Evolutionary conservation across 176 grass and related monocot species (phyloP).

Genomic region (Thinopyrum elongatum): DNA sequence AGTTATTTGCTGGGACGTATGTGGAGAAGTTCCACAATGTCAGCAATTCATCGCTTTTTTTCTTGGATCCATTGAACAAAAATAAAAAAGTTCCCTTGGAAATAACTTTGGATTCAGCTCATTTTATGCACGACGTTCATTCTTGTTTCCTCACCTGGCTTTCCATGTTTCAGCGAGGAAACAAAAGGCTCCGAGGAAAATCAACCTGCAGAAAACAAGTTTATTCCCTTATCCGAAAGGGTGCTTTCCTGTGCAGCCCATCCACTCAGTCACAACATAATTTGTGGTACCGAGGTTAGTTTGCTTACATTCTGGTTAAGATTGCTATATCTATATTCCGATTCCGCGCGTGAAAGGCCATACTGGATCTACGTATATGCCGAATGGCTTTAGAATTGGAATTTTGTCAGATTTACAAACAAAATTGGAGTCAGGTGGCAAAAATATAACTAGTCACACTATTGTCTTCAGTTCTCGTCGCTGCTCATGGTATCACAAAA

Average conservation of each 20-base stretch:
- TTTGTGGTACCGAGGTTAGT: constrained; percentile 80
- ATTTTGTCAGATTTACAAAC: background rate
- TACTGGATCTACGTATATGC: background rate
- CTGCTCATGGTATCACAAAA: constrained; percentile 76
- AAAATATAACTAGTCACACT: constrained; percentile 34
- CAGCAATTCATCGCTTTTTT: background rate
- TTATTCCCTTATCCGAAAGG: constrained; percentile 63
- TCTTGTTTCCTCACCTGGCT: constrained; percentile 12
- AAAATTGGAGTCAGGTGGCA: constrained; percentile 9
- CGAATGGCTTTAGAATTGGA: background rate
- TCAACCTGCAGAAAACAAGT: constrained; percentile 54
- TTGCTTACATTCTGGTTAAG: constrained; percentile 9
- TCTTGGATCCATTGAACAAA: background rate
- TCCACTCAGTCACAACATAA: constrained; percentile 57
- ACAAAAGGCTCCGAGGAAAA: constrained; percentile 26
- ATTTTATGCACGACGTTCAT: background rate
- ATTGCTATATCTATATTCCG: background rate
- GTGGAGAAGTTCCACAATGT: constrained; percentile 4
- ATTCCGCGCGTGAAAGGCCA: background rate
- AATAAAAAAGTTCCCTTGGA: background rate
- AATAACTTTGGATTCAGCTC: background rate
- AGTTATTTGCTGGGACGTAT: background rate
- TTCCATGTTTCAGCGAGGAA: constrained; percentile 60
- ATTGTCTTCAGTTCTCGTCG: constrained; percentile 59
- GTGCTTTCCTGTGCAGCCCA: constrained; percentile 73